Evolutionary conservation across 257 asterid species (phyloP).

Genomic region (Petrea volubilis): DNA sequence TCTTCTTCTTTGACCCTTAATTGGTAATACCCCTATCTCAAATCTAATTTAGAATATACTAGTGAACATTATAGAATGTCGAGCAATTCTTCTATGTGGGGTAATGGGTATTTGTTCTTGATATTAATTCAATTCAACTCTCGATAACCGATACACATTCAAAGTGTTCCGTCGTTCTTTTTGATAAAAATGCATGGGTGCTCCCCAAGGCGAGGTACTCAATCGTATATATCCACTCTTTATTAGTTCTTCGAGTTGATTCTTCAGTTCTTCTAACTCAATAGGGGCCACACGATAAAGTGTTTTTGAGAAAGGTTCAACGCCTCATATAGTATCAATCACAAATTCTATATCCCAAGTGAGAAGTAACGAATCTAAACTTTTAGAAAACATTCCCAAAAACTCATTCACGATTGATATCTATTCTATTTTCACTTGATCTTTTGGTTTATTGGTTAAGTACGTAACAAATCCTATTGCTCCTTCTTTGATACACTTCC

Average conservation of each 20-base stretch:
- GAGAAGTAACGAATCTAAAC: background rate
- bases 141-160: too few species aligned
- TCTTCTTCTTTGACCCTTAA: background rate
- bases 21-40: too few species aligned
- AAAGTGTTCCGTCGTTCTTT: too few species aligned
- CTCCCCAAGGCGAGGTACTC: background rate
- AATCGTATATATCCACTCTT: background rate
- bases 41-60: too few species aligned
- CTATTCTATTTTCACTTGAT: background rate
- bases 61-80: too few species aligned
- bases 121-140: too few species aligned
- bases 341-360: background rate
- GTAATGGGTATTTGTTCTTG: too few species aligned
- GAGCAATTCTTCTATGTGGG: too few species aligned
- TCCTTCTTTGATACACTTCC: background rate
- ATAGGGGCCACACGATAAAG: background rate
- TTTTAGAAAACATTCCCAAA: background rate
- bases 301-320: background rate
- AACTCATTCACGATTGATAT: background rate
- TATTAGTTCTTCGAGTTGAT: background rate
- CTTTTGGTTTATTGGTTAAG: too few species aligned
- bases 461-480: background rate
- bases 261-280: background rate
- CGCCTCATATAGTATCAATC: background rate
- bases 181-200: too few species aligned